Evolutionary conservation across 2,329 filamentous ascomycete species (phyloP).

Genomic region (Aspergillus eucalypticola): DNA sequence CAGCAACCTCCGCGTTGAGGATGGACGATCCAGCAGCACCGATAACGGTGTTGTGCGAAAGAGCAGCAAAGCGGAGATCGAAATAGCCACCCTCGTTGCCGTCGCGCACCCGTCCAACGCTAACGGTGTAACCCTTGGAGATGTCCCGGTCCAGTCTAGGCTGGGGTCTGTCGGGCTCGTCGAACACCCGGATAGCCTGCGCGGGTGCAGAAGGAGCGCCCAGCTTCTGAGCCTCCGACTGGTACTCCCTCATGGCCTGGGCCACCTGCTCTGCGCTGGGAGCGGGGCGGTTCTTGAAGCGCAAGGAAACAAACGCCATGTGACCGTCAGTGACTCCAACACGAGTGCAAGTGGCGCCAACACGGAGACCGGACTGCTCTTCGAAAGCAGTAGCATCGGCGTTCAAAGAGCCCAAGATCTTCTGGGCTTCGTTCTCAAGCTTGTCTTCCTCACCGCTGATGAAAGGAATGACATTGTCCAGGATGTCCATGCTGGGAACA

Average conservation of each 20-base stretch:
- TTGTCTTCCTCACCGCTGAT: slow-evolving; percentile 96
- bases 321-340: slow-evolving; percentile 96
- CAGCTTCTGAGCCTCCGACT: slow-evolving; percentile 76
- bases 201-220: slow-evolving; percentile 84
- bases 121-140: slow-evolving; percentile 83
- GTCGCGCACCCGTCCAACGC: slow-evolving; percentile 81
- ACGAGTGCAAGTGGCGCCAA: slow-evolving; percentile 87
- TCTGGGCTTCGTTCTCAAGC: slow-evolving; percentile 89
- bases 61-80: slow-evolving; percentile 89
- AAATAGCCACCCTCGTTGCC: slow-evolving; percentile 81
- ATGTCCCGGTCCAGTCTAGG: slow-evolving; percentile 86
- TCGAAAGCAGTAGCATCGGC: slow-evolving; percentile 70
- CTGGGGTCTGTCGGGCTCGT: slow-evolving; percentile 87
- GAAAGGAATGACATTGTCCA: slow-evolving; percentile 94
- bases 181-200: slow-evolving; percentile 82
- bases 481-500: slow-evolving; percentile 86
- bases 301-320: slow-evolving; percentile 87
- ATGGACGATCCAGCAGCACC: slow-evolving; percentile 96
- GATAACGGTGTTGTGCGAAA: slow-evolving; percentile 91
- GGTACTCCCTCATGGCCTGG: slow-evolving; percentile 76
- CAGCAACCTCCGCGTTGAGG: slow-evolving; percentile 87
- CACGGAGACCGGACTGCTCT: slow-evolving; percentile 71
- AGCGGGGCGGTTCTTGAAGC: slow-evolving; percentile 72
- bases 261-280: slow-evolving; percentile 76
- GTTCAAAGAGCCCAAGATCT: slow-evolving; percentile 82